Conservation (phyloP, 1,284 basidiomycete species). For the Melanopsichium pennsylvanicum region DNA sequence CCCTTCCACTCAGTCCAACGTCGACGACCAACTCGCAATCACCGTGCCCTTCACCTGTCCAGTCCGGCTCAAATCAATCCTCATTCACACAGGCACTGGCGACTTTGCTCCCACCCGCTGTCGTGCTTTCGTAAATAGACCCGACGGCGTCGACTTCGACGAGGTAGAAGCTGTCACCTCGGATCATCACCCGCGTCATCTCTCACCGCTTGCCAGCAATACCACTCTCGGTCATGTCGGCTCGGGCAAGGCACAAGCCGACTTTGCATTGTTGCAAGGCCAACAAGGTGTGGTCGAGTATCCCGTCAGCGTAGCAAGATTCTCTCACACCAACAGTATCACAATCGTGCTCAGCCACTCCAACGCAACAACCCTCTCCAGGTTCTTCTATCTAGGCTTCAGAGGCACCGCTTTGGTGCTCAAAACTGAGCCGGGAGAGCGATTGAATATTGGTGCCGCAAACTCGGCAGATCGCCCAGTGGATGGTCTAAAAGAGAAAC, state of each 20-base stretch:
- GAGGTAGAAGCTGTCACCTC: conserved; percentile 44
- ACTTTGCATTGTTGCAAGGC: conserved; percentile 56
- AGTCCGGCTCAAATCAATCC: conserved; percentile 59
- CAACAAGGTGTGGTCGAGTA: conserved; percentile 58
- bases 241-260: conserved; percentile 60
- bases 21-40: conserved; percentile 64
- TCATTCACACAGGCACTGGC: conserved; percentile 57
- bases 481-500: conserved; percentile 46
- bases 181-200: conserved; percentile 14
- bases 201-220: conserved; percentile 14
- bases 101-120: conserved; percentile 60
- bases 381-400: conserved; percentile 63
- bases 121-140: conserved; percentile 60
- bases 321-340: conserved; percentile 57
- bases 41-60: conserved; percentile 61
- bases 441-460: conserved; percentile 56
- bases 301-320: conserved; percentile 59
- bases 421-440: conserved; percentile 39
- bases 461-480: conserved; percentile 55
- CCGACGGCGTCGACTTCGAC: conserved; percentile 62
- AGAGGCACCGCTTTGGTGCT: conserved; percentile 56
- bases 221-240: conserved; percentile 43
- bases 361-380: conserved; percentile 48
- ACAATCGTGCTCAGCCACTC: conserved; percentile 59
- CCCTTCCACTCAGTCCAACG: conserved; percentile 56